Percentiles rank a stretch among this genome's conserved stretches.
phyloP scores from a whole-genome alignment of 495 filamentous ascomycete genomes.

The Physcia stellaris region DNA sequence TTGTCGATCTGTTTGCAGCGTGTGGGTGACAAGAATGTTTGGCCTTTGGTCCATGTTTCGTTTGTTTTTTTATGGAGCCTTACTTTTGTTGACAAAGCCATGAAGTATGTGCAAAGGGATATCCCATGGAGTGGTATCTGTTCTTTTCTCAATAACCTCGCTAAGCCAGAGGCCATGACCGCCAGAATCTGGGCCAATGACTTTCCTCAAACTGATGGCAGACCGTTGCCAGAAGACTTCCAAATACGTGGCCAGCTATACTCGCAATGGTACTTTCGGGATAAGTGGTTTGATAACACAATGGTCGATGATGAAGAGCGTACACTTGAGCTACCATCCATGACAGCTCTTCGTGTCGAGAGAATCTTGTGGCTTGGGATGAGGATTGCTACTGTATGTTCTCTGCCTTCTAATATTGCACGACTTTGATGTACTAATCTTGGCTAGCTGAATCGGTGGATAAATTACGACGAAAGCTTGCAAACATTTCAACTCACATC shows the following conservation, averaged over 20 bases:
- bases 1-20: slow-evolving; percentile 30
- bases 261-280: slow-evolving; percentile 47
- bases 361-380: slow-evolving; percentile 63
- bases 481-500: no score
- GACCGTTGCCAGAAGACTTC: slow-evolving; percentile 78
- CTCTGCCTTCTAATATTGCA: no score
- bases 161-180: slow-evolving; percentile 26
- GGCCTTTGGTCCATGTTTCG: slow-evolving; percentile 53
- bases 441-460: no score
- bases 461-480: no score
- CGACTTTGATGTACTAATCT: no score
- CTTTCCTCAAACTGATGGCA: slow-evolving; percentile 38
- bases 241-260: slow-evolving; percentile 54
- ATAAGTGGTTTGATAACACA: slow-evolving; percentile 52
- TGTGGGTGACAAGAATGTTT: slow-evolving; percentile 45
- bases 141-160: slow-evolving; percentile 52
- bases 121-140: slow-evolving; percentile 58
- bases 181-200: slow-evolving; percentile 32
- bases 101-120: slow-evolving; percentile 34
- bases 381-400: slow-evolving; percentile 31
- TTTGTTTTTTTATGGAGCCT: slow-evolving; percentile 57
- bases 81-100: slow-evolving; percentile 34
- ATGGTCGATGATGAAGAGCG: slow-evolving; percentile 67
- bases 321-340: slow-evolving; percentile 52
- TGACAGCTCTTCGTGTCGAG: slow-evolving; percentile 49